These are phyloP conservation scores for Chloris gayana DNA, from an alignment of 176 grass and related monocot species.

Conservation along the genomic window DNA sequence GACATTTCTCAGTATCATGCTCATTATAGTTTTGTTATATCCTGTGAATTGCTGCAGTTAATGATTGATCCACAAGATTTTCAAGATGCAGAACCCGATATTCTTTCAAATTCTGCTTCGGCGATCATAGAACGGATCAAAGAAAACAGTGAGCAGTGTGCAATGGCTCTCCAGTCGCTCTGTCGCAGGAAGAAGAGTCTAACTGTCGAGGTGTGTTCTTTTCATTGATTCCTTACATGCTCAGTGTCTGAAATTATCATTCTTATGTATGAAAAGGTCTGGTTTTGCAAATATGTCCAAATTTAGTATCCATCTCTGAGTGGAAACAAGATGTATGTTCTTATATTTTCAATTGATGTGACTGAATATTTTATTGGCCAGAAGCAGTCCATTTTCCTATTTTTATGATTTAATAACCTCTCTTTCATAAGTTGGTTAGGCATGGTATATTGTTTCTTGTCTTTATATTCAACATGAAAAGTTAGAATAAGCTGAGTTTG, in stretches of 20 bases:
- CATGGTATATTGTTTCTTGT: conserved; percentile 21
- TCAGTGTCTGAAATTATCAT: not conserved
- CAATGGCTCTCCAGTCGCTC: conserved; percentile 66
- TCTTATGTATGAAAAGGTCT: not conserved
- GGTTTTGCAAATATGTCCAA: not conserved
- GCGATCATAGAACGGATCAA: conserved; percentile 72
- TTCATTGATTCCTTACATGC: conserved; percentile 5
- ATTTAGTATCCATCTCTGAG: not conserved
- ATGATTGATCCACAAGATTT: conserved; percentile 84
- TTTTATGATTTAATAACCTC: not conserved
- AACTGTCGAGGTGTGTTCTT: conserved; percentile 64
- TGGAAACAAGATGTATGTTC: not conserved
- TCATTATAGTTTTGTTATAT: conserved; percentile 29
- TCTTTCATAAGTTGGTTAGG: not conserved
- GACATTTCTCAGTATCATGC: conserved; percentile 22
- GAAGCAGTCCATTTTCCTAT: not conserved
- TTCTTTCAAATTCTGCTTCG: conserved; percentile 76
- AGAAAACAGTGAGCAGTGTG: conserved; percentile 56
- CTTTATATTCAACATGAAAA: not conserved
- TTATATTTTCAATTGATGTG: not conserved
- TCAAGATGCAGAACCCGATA: conserved; percentile 87
- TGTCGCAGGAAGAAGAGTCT: conserved; percentile 90
- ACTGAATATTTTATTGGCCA: not conserved
- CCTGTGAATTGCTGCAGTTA: conserved; percentile 49
- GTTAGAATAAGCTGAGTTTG: conserved; percentile 16